Evolutionary conservation across 495 filamentous ascomycete species (phyloP).

Genomic region (Aspergillus funiculosus): DNA sequence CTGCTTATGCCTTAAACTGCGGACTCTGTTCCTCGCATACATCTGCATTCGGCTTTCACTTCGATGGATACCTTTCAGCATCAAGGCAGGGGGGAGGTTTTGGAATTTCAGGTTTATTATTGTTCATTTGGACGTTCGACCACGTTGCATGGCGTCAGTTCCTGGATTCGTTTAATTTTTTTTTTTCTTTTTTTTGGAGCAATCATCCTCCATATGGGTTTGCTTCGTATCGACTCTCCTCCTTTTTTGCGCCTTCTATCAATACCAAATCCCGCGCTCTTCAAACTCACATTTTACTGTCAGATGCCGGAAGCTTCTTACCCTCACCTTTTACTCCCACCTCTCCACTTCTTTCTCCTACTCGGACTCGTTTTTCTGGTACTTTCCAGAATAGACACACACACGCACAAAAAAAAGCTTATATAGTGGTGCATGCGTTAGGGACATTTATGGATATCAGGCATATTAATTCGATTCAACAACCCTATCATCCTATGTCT

Average conservation of each 20-base stretch:
- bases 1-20: slow-evolving; percentile 3
- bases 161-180: slow-evolving; percentile 16
- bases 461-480: too few species aligned
- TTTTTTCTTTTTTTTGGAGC: slow-evolving; percentile 15
- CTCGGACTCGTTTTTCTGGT: slow-evolving; percentile 4
- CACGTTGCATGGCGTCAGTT: slow-evolving; percentile 31
- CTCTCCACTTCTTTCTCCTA: slow-evolving; percentile 10
- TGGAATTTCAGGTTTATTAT: slow-evolving; percentile 22
- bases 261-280: slow-evolving; percentile 29
- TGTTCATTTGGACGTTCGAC: slow-evolving; percentile 21
- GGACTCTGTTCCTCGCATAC: slow-evolving; percentile 14
- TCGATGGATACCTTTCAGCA: slow-evolving; percentile 31
- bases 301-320: slow-evolving; percentile 32
- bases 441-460: too few species aligned
- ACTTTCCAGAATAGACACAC: too few species aligned
- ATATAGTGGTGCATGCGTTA: too few species aligned
- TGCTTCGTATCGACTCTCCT: slow-evolving; percentile 10
- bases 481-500: too few species aligned
- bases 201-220: too few species aligned
- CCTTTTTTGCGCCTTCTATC: slow-evolving; percentile 9
- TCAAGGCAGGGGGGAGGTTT: slow-evolving; percentile 23
- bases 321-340: slow-evolving; percentile 33
- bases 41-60: slow-evolving; percentile 30
- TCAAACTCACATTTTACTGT: background rate
- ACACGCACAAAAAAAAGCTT: too few species aligned